A percentile compares a stretch with the other conserved stretches of the same genome.
Evolutionary conservation across 305 asterid genomes (phyloP).

Genomic region (Salvia sclarea): DNA sequence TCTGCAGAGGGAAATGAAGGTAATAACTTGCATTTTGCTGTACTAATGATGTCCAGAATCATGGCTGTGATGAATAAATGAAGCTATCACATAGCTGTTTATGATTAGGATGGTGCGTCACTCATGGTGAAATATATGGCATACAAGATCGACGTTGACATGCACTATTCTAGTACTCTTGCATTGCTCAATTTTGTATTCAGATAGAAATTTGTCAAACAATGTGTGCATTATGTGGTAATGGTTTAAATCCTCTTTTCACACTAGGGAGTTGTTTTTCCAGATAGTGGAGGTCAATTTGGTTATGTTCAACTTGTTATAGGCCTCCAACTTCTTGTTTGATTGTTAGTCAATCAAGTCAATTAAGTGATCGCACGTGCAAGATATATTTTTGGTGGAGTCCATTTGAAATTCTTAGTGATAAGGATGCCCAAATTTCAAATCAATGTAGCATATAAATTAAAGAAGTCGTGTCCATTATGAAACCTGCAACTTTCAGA

Average conservation of each 20-base stretch:
- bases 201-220: not conserved
- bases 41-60: not conserved
- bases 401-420: not conserved
- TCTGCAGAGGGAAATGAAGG: slow-evolving; percentile 4
- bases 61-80: not conserved
- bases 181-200: not conserved
- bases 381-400: not conserved
- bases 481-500: not conserved
- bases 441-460: not conserved
- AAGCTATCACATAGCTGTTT: not conserved
- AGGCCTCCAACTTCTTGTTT: not conserved
- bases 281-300: not conserved
- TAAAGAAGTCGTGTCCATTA: not conserved
- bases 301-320: not conserved
- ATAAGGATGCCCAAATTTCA: not conserved
- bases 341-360: not conserved
- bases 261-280: not conserved
- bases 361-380: not conserved
- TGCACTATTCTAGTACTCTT: not conserved
- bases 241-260: not conserved
- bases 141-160: not conserved
- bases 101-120: not conserved
- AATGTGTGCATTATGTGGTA: not conserved
- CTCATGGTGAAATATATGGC: not conserved
- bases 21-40: not conserved